These are phyloP conservation scores for Apophysomyces ossiformis DNA, from an alignment of 371 early-diverging fungal genomes.

Conservation along the genomic window DNA sequence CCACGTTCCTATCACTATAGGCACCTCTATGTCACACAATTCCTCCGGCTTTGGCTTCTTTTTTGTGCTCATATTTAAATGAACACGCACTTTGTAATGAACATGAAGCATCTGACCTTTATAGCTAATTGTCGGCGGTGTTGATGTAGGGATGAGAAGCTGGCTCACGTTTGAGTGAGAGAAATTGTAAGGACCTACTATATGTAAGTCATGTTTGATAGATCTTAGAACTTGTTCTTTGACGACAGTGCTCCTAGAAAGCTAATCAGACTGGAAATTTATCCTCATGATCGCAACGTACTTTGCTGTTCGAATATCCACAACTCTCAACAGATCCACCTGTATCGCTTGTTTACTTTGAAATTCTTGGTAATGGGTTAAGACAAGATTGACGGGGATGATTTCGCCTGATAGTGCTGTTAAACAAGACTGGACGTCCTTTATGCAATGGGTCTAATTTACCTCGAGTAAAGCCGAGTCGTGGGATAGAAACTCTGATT, in stretches of 20 bases:
- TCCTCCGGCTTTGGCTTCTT: constrained; percentile 12
- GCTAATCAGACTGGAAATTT: not conserved
- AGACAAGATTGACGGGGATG: constrained; percentile 36
- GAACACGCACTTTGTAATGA: constrained; percentile 40
- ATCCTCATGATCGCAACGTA: constrained; percentile 17
- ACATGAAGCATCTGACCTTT: constrained; percentile 41
- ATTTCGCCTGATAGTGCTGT: constrained; percentile 37
- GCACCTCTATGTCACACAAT: constrained; percentile 33
- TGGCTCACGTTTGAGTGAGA: constrained; percentile 35
- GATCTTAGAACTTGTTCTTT: constrained; percentile 28
- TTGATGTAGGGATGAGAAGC: constrained; percentile 48
- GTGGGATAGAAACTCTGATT: constrained; percentile 42
- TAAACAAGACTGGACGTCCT: not conserved
- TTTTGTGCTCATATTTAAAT: constrained; percentile 21
- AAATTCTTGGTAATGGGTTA: constrained; percentile 40
- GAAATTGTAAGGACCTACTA: constrained; percentile 23
- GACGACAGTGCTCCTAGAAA: constrained; percentile 16
- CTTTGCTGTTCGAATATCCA: constrained; percentile 39
- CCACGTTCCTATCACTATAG: constrained; percentile 52
- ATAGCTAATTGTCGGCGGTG: constrained; percentile 48
- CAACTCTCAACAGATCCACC: constrained; percentile 39
- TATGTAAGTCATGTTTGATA: constrained; percentile 25
- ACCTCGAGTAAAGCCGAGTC: constrained; percentile 55
- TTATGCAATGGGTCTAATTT: constrained; percentile 1
- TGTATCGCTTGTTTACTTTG: constrained; percentile 30